These are phyloP conservation scores for Chaetoceros tenuissimus DNA, from an alignment of 108 stramenopile genomes.

Conservation along the genomic window DNA sequence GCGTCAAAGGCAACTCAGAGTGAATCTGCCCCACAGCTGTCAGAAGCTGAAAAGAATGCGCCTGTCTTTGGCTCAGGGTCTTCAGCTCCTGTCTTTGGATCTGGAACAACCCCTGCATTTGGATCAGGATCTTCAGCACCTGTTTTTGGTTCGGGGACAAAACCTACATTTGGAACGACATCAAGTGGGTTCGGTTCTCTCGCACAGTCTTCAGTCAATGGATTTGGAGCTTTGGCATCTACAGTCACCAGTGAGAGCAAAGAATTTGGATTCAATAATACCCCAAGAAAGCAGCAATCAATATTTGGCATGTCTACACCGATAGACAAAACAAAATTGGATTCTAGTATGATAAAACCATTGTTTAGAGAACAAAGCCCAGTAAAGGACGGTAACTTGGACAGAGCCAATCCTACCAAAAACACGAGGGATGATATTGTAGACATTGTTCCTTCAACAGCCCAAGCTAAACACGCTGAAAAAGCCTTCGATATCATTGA, in stretches of 20 bases:
- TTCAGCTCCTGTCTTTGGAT: slow-evolving; percentile 14
- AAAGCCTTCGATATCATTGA: slow-evolving; percentile 48
- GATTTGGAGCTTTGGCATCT: too few species aligned
- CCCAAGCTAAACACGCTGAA: slow-evolving; percentile 18
- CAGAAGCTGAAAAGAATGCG: neutral
- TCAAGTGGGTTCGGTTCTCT: slow-evolving; percentile 6
- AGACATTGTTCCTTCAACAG: too few species aligned
- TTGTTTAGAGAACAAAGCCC: neutral
- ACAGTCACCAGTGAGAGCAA: too few species aligned
- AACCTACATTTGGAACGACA: slow-evolving; percentile 2
- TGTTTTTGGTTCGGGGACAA: too few species aligned
- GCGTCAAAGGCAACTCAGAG: neutral
- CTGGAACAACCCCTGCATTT: slow-evolving; percentile 15
- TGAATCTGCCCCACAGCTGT: slow-evolving; percentile 12
- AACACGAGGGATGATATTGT: too few species aligned
- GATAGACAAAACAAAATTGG: neutral
- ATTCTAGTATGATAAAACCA: neutral
- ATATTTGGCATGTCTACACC: neutral
- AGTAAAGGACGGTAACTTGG: neutral
- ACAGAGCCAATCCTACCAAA: neutral
- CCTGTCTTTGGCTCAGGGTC: slow-evolving; percentile 18
- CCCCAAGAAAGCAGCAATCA: too few species aligned
- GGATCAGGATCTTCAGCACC: slow-evolving; percentile 21
- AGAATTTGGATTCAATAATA: too few species aligned
- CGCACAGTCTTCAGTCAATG: too few species aligned